Conservation (phyloP, 108 stramenopile genomes). For the Phaeodactylum tricornutum region DNA sequence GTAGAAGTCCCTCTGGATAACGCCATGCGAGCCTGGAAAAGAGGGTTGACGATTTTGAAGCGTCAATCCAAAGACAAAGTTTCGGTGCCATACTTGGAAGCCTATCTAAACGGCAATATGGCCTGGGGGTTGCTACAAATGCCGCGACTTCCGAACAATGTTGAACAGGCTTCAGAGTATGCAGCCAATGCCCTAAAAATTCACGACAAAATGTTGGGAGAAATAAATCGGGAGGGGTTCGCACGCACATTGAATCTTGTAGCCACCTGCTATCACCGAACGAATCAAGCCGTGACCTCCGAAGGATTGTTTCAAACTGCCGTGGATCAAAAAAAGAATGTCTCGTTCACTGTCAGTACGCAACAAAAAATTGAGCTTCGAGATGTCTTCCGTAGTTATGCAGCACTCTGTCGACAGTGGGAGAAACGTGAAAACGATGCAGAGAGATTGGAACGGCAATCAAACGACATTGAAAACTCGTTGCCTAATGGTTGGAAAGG, state of each 20-base stretch:
- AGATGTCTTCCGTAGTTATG: slow-evolving; percentile 45
- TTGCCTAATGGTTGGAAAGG: slow-evolving; percentile 39
- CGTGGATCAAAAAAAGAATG: slow-evolving; percentile 19
- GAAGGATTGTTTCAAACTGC: slow-evolving; percentile 80
- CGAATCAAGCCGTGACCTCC: slow-evolving; percentile 68
- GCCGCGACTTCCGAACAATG: slow-evolving; percentile 23
- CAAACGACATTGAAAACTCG: slow-evolving; percentile 26
- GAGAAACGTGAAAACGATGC: slow-evolving; percentile 68
- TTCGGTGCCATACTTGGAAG: slow-evolving; percentile 3
- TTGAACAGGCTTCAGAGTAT: slow-evolving; percentile 57
- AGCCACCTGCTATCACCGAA: slow-evolving; percentile 56
- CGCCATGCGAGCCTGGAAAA: slow-evolving; percentile 23
- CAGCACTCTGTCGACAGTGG: slow-evolving; percentile 57
- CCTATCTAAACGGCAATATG: slow-evolving; percentile 23
- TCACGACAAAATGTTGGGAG: slow-evolving; percentile 21
- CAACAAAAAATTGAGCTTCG: slow-evolving; percentile 19
- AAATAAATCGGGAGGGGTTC: slow-evolving; percentile 14
- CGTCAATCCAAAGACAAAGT: neutral
- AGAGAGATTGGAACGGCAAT: slow-evolving; percentile 27
- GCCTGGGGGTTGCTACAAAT: slow-evolving; percentile 34
- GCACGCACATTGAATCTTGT: slow-evolving; percentile 45
- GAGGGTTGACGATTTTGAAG: slow-evolving; percentile 6
- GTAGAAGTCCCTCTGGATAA: slow-evolving; percentile 29
- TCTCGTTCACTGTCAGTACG: neutral
- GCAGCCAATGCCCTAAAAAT: slow-evolving; percentile 46